phyloP scores from a whole-genome alignment of 2,329 filamentous ascomycete species.

The Mycosphaerelloides madeirae region DNA sequence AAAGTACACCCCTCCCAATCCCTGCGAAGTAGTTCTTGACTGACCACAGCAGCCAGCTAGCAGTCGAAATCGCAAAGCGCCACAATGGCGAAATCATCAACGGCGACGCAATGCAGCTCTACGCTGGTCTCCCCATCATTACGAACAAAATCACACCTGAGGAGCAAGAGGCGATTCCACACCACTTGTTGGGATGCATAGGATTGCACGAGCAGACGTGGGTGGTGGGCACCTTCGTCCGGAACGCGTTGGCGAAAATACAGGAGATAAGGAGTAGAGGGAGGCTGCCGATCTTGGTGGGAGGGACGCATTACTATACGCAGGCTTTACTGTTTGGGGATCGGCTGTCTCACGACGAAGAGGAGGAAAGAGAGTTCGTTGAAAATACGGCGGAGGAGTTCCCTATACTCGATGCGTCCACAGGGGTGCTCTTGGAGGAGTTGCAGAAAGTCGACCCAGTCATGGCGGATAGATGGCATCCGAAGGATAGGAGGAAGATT shows the following conservation, averaged over 20 bases:
- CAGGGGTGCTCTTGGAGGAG: constrained; percentile 66
- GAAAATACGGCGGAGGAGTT: constrained; percentile 41
- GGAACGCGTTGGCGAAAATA: constrained; percentile 64
- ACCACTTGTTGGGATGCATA: constrained; percentile 82
- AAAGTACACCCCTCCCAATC: constrained; percentile 55
- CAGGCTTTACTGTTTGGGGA: constrained; percentile 82
- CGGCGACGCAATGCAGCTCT: constrained; percentile 97
- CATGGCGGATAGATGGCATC: constrained; percentile 92
- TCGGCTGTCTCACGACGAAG: constrained; percentile 51
- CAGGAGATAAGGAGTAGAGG: constrained; percentile 72
- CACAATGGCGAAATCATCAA: constrained; percentile 96
- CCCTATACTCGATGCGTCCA: constrained; percentile 67
- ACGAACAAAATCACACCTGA: constrained; percentile 81
- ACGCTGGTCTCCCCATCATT: constrained; percentile 83
- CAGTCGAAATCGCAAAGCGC: constrained; percentile 75
- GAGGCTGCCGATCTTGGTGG: constrained; percentile 82
- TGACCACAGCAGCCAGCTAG: constrained; percentile 60
- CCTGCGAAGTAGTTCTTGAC: too few relatives aligned
- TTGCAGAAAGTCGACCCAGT: constrained; percentile 76
- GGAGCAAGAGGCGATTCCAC: constrained; percentile 74
- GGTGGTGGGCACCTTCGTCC: constrained; percentile 74
- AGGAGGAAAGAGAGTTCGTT: constrained; percentile 23
- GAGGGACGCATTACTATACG: constrained; percentile 93
- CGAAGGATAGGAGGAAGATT: constrained; percentile 87
- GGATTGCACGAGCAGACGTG: constrained; percentile 72